phyloP scores from a whole-genome alignment of 768 basidiomycete species.

The Clitopilus hobsonii region DNA sequence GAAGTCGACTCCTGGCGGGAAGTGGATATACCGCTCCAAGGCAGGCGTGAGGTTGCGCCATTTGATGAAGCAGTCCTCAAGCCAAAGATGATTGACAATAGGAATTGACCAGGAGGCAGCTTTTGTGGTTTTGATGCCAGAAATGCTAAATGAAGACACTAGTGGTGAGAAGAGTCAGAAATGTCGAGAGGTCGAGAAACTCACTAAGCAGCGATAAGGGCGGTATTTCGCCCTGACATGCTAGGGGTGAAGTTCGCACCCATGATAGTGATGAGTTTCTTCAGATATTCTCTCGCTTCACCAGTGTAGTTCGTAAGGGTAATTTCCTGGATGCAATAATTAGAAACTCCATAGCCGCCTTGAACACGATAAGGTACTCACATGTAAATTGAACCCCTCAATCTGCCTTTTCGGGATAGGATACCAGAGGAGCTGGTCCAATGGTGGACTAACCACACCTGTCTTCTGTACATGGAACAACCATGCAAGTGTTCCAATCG shows the following conservation, averaged over 20 bases:
- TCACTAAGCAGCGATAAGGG: slow-evolving; percentile 81
- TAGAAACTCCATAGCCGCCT: neutral
- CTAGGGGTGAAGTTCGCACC: slow-evolving; percentile 81
- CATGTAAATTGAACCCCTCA: slow-evolving; percentile 55
- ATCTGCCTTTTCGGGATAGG: slow-evolving; percentile 65
- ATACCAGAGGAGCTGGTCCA: slow-evolving; percentile 80
- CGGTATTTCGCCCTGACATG: slow-evolving; percentile 74
- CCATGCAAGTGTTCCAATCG: slow-evolving; percentile 81
- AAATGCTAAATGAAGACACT: slow-evolving; percentile 21
- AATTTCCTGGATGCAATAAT: slow-evolving; percentile 46
- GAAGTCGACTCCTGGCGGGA: slow-evolving; percentile 68
- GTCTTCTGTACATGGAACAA: slow-evolving; percentile 71
- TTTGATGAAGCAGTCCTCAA: slow-evolving; percentile 83
- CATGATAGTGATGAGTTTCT: slow-evolving; percentile 71
- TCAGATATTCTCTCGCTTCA: slow-evolving; percentile 81
- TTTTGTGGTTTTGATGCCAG: slow-evolving; percentile 62
- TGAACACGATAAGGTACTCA: slow-evolving; percentile 26
- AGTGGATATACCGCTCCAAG: slow-evolving; percentile 62
- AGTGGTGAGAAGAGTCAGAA: neutral
- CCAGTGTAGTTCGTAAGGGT: slow-evolving; percentile 90
- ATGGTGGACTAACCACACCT: slow-evolving; percentile 55
- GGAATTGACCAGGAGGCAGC: slow-evolving; percentile 81
- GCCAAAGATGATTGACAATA: slow-evolving; percentile 85
- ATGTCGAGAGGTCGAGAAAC: slow-evolving; percentile 19
- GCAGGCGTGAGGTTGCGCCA: slow-evolving; percentile 72